Evolutionary conservation across 2,329 filamentous ascomycete genomes (phyloP).

Genomic region (Didymella glomerata): DNA sequence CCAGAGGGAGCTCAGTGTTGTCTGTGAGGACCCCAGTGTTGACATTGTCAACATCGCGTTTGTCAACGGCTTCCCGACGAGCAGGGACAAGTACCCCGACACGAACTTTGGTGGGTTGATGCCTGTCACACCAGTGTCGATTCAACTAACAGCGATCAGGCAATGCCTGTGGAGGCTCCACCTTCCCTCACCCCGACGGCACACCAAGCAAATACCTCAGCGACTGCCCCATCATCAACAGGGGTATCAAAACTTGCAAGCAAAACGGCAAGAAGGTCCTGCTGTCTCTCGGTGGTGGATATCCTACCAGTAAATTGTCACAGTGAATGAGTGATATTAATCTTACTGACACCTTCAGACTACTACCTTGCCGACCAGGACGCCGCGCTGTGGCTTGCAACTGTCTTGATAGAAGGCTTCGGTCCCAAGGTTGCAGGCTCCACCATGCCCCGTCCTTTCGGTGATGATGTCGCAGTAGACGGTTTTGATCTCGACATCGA

Average conservation of each 20-base stretch:
- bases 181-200: constrained; percentile 48
- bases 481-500: constrained; percentile 64
- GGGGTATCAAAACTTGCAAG: constrained; percentile 45
- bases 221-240: constrained; percentile 55
- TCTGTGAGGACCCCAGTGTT: constrained; percentile 60
- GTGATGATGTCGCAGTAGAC: constrained; percentile 55
- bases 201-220: constrained; percentile 53
- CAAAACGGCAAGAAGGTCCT: constrained; percentile 49
- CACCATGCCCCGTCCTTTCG: constrained; percentile 59
- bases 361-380: constrained; percentile 55
- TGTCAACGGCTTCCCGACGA: constrained; percentile 62
- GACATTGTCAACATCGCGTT: constrained; percentile 67
- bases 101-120: constrained; percentile 61
- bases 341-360: constrained; percentile 38
- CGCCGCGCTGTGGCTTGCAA: constrained; percentile 57
- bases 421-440: constrained; percentile 50
- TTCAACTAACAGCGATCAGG: constrained; percentile 25
- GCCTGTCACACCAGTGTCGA: not conserved
- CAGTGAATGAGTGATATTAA: not conserved
- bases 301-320: constrained; percentile 14
- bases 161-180: constrained; percentile 56
- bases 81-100: constrained; percentile 58
- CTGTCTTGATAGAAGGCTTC: constrained; percentile 61
- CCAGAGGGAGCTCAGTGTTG: constrained; percentile 59
- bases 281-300: constrained; percentile 59